Evolutionary conservation across 2,329 filamentous ascomycete genomes (phyloP).

Genomic region (Cytospora paraplurivora): DNA sequence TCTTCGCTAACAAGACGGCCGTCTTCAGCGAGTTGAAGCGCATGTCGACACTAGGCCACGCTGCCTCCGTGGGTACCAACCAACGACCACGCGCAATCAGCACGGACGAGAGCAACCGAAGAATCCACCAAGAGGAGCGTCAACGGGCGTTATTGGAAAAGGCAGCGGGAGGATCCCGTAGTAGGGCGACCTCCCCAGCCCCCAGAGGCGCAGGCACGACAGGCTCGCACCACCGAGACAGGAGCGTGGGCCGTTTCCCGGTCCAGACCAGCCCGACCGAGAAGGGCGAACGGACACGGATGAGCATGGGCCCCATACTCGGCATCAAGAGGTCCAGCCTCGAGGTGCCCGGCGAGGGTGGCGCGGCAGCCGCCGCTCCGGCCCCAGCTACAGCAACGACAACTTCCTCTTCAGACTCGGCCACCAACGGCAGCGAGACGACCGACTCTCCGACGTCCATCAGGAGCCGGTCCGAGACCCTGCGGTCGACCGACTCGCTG

Average conservation of each 20-base stretch:
- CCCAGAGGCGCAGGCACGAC: conserved; percentile 54
- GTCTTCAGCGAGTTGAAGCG: conserved; percentile 97
- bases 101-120: conserved; percentile 93
- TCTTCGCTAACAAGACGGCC: conserved; percentile 90
- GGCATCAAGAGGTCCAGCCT: conserved; percentile 68
- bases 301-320: conserved; percentile 53
- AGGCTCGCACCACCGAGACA: conserved; percentile 71
- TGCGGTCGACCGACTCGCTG: conserved; percentile 36
- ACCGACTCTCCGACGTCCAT: conserved; percentile 29
- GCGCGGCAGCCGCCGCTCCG: conserved; percentile 37
- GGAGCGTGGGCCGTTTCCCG: conserved; percentile 80
- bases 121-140: conserved; percentile 91
- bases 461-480: conserved; percentile 27
- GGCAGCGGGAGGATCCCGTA: conserved; percentile 62
- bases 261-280: conserved; percentile 60
- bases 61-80: conserved; percentile 50
- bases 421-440: conserved; percentile 30
- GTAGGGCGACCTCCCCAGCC: conserved; percentile 73
- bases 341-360: conserved; percentile 72
- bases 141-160: conserved; percentile 78
- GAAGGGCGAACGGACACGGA: conserved; percentile 53
- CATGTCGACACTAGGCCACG: conserved; percentile 70
- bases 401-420: conserved; percentile 26
- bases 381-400: too few relatives aligned
- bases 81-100: conserved; percentile 81